Evolutionary conservation across 1,284 basidiomycete species (phyloP).

Genomic region (Cryptococcus depauperatus): DNA sequence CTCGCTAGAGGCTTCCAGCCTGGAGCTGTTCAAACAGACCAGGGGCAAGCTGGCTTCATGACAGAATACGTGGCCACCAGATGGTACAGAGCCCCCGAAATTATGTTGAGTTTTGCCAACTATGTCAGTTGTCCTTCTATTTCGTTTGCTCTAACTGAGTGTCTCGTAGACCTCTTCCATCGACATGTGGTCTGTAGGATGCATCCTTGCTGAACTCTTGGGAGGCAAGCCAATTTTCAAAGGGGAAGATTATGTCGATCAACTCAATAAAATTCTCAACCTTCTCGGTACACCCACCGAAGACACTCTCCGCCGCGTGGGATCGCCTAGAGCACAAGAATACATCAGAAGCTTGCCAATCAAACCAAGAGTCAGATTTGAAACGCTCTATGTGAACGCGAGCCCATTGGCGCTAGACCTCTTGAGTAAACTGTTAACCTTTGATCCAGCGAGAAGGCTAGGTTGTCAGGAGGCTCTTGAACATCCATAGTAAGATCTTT

Average conservation of each 20-base stretch:
- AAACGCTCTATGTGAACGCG: constrained; percentile 82
- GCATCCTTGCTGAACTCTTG: constrained; percentile 92
- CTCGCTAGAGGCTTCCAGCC: constrained; percentile 88
- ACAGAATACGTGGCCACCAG: constrained; percentile 95
- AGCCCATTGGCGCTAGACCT: constrained; percentile 92
- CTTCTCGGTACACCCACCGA: constrained; percentile 95
- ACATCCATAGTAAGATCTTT: constrained; percentile 64
- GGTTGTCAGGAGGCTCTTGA: constrained; percentile 90
- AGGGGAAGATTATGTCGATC: constrained; percentile 96
- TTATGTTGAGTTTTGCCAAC: constrained; percentile 95
- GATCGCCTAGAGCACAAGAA: constrained; percentile 67
- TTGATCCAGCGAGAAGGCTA: constrained; percentile 92
- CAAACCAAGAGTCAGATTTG: constrained; percentile 87
- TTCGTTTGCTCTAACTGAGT: constrained; percentile 1
- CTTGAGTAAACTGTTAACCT: constrained; percentile 81
- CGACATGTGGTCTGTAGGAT: constrained; percentile 97
- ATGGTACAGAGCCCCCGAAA: constrained; percentile 95
- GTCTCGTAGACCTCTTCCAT: constrained; percentile 50
- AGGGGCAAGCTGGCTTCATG: constrained; percentile 89
- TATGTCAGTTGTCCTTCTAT: constrained; percentile 55
- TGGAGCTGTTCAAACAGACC: constrained; percentile 57
- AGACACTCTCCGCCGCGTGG: constrained; percentile 88
- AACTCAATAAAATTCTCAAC: constrained; percentile 96
- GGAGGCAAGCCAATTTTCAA: constrained; percentile 98
- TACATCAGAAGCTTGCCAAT: constrained; percentile 97